phyloP scores from a whole-genome alignment of 1,284 basidiomycete species.

The Hypsizygus ulmarius region DNA sequence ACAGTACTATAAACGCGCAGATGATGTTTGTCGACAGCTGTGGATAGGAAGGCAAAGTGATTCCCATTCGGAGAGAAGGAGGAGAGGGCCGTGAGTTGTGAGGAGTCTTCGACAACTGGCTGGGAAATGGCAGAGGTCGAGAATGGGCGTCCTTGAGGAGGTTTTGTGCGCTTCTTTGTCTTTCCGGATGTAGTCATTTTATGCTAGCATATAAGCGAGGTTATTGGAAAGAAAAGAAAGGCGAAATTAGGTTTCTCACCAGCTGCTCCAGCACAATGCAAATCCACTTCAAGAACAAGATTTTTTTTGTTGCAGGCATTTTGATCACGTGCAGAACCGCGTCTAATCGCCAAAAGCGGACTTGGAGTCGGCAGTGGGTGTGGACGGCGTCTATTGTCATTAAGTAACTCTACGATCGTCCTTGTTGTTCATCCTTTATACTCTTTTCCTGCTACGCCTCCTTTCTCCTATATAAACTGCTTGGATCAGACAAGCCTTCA shows the following conservation, averaged over 20 bases:
- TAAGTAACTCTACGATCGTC: too few species aligned
- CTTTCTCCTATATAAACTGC: too few species aligned
- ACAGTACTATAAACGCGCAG: conserved; percentile 64
- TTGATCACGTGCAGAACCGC: too few species aligned
- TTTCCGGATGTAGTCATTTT: conserved; percentile 30
- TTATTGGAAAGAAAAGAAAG: neutral
- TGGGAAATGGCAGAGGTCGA: conserved; percentile 62
- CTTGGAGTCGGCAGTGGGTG: too few species aligned
- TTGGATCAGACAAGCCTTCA: neutral
- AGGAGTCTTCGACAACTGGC: conserved; percentile 50
- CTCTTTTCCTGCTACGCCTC: too few species aligned
- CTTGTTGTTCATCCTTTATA: too few species aligned
- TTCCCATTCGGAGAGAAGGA: conserved; percentile 61
- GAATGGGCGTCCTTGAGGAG: conserved; percentile 48
- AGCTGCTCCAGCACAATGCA: too few species aligned
- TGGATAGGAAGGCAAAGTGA: conserved; percentile 63
- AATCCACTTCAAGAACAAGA: too few species aligned
- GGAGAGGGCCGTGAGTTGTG: conserved; percentile 45
- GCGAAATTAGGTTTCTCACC: conserved; percentile 5
- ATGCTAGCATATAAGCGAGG: neutral
- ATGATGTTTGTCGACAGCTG: conserved; percentile 73
- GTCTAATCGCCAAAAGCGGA: too few species aligned
- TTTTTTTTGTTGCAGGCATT: too few species aligned
- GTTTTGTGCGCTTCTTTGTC: conserved; percentile 55
- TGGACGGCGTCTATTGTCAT: too few species aligned